Evolutionary conservation across 2,329 filamentous ascomycete species (phyloP), one percentile per base, ranked within the genome.

Genomic region (Dactylellina parvicollis): DNA sequence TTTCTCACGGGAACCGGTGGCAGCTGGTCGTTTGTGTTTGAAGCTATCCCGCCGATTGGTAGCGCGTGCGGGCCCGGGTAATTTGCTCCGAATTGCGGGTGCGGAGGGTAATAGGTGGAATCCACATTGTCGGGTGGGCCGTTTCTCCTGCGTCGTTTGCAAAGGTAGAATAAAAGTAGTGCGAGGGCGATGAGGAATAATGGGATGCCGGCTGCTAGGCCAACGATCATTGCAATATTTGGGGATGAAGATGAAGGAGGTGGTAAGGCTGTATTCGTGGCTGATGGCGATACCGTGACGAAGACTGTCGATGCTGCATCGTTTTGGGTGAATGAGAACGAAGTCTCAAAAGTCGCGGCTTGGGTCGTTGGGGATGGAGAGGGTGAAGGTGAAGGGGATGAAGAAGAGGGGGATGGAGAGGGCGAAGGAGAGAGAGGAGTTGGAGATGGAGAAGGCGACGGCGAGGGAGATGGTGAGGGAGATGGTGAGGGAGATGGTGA

Each of bases 131-230:
- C 24, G 10, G n/a, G n/a, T n/a, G n/a, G n/a, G n/a, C n/a, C n/a
- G n/a, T 52, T 52, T 16, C 16, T 30, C 16, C 18, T 30, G 47
- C 66, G 57, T 10, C 42, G 57, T 36, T 34, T 46, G 47, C 46
- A 20, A 2, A 65, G 34, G 49, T 44, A 65, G 28, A 65, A 65
- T 5, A 40, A 32, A 1, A 71, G 30, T 18, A 61, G 18, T 8
- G 56, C 36, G 24, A 71, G 20, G 36, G 34, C 24, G 12, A 71
- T 49, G 4, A 71, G 36, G n/a, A 52, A 59, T 28, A 65, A 22
- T 12, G 66, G 66, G 1, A 71, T 52, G 7, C 34, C 66, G 26
- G 55, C 57, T 50, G 66, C 42, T 40, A 54, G 57, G 18, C 57
- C 66, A 22, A 71, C 56, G 7, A 61, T 66, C 5, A 52, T n/a